Conservation (phyloP, 2,329 filamentous ascomycete species). For the Alternaria tenuissima region DNA sequence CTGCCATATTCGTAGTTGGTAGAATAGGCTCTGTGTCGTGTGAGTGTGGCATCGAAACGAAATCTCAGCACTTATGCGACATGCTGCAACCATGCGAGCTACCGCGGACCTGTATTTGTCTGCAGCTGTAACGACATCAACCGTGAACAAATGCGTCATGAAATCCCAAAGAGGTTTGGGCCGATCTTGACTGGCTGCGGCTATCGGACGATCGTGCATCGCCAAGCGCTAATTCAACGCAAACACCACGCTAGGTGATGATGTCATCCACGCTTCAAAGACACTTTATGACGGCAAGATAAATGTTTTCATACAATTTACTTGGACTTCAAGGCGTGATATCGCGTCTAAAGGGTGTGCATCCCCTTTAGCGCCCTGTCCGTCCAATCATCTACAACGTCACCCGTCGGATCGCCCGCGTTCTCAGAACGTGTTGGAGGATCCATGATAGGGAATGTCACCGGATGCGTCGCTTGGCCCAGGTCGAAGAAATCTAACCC, state of each 20-base stretch:
- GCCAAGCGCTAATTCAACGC: slow-evolving; percentile 12
- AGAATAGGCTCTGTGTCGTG: slow-evolving; percentile 42
- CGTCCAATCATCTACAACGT: slow-evolving; percentile 33
- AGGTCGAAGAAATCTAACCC: slow-evolving; percentile 34
- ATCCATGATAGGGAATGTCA: slow-evolving; percentile 4
- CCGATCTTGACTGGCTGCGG: slow-evolving; percentile 15
- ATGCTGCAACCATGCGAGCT: neutral
- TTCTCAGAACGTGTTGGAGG: slow-evolving; percentile 20
- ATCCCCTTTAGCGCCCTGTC: slow-evolving; percentile 26
- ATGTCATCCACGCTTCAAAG: slow-evolving; percentile 20
- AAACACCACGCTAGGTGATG: slow-evolving; percentile 12
- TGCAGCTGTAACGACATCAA: slow-evolving; percentile 19
- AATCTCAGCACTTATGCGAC: slow-evolving; percentile 8
- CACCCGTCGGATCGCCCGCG: slow-evolving; percentile 8
- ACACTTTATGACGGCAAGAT: slow-evolving; percentile 19
- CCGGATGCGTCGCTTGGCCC: slow-evolving; percentile 8
- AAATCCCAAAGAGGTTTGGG: slow-evolving; percentile 36
- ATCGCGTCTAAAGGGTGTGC: slow-evolving; percentile 19
- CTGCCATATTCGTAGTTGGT: slow-evolving; percentile 44
- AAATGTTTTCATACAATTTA: neutral
- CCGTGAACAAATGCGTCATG: slow-evolving; percentile 44
- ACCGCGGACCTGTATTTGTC: slow-evolving; percentile 23
- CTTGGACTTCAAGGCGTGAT: neutral
- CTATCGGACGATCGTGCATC: slow-evolving; percentile 18
- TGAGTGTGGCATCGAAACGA: slow-evolving; percentile 27